Conservation (phyloP, 345 rosid species). For the Gossypium ekmanianum region DNA sequence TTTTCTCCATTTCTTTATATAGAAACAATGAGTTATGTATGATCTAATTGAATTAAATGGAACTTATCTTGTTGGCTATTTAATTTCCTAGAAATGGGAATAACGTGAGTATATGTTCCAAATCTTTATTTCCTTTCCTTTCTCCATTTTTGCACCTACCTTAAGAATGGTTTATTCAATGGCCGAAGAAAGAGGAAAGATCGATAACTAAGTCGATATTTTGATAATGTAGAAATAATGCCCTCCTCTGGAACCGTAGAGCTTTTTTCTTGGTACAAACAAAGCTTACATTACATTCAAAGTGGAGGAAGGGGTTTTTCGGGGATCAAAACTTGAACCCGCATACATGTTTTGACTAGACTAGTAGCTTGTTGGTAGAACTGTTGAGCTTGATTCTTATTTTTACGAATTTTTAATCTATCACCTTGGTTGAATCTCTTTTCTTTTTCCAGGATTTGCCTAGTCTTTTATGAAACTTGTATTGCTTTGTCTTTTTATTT, state of each 20-base stretch:
- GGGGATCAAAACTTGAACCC: too few relatives aligned
- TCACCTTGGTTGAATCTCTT: neutral
- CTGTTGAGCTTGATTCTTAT: neutral
- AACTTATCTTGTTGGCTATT: slow-evolving; percentile 1
- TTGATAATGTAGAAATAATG: neutral
- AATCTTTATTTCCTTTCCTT: neutral
- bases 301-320: too few relatives aligned
- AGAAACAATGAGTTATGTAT: neutral
- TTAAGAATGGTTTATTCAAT: neutral
- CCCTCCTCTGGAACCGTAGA: neutral
- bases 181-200: neutral
- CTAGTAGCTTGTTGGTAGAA: neutral
- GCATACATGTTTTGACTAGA: too few relatives aligned
- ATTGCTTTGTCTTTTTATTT: neutral
- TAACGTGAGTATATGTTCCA: neutral
- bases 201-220: neutral
- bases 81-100: slow-evolving; percentile 3
- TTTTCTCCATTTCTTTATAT: neutral
- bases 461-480: neutral
- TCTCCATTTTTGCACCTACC: neutral
- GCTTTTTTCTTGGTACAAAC: neutral
- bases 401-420: neutral
- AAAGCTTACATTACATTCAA: too few relatives aligned
- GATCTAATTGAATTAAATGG: neutral
- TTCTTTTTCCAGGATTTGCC: neutral